phyloP scores from a whole-genome alignment of 192 early-diverging fungal genomes.

The Coemansia sp. region DNA sequence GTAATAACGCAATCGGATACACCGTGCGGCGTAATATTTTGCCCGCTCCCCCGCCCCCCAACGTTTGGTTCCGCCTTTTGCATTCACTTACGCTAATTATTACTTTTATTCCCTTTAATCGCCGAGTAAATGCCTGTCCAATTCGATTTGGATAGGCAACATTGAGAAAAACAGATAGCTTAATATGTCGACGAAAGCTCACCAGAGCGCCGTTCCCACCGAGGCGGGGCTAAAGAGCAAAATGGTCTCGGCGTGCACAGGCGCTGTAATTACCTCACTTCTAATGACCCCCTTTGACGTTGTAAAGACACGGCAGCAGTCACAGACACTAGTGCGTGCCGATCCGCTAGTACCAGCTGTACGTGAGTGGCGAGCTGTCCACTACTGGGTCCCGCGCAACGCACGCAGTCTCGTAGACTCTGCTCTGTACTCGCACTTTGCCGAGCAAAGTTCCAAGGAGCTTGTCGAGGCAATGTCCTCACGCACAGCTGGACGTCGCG shows the following conservation, averaged over 20 bases:
- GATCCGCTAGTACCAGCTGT: conserved; percentile 37
- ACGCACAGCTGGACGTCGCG: not conserved
- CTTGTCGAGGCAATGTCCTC: conserved; percentile 8
- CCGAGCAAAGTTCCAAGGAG: not conserved
- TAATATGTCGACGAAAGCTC: not conserved
- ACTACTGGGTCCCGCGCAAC: conserved; percentile 30
- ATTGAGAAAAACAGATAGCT: conserved; percentile 1
- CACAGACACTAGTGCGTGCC: conserved; percentile 32
- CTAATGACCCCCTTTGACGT: conserved; percentile 54
- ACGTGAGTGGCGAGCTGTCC: conserved; percentile 28
- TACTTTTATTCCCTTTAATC: not conserved
- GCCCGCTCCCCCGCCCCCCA: not conserved
- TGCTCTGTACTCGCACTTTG: conserved; percentile 14
- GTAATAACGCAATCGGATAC: not conserved
- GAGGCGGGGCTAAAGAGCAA: conserved; percentile 52
- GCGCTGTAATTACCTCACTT: conserved; percentile 82
- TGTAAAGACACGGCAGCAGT: conserved; percentile 38
- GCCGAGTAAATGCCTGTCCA: conserved; percentile 2
- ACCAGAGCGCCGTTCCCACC: not conserved
- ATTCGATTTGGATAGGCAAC: not conserved
- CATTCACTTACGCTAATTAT: no score
- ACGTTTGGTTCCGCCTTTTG: no score
- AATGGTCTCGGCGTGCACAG: conserved; percentile 81
- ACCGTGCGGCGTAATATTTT: not conserved
- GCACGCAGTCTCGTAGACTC: conserved; percentile 30